These are phyloP conservation scores for Exophiala sp. DNA, from an alignment of 2,329 filamentous ascomycete species.

Conservation along the genomic window DNA sequence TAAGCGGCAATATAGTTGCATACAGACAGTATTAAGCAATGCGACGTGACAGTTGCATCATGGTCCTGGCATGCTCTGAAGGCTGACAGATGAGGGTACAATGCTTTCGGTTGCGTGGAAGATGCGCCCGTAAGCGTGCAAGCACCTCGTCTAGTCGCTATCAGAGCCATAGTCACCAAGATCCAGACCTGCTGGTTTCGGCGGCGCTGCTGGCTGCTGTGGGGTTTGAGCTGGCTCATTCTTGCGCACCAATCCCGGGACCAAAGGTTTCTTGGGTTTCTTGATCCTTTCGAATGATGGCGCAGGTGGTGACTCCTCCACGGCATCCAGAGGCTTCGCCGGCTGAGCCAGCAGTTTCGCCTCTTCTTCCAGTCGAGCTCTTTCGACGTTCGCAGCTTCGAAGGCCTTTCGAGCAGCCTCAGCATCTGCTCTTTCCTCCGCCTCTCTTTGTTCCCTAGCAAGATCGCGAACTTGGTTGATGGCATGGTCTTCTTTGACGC, in stretches of 20 bases:
- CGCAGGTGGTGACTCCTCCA: slow-evolving; percentile 38
- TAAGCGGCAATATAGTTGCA: not conserved
- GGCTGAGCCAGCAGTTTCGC: slow-evolving; percentile 39
- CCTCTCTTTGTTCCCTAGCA: slow-evolving; percentile 53
- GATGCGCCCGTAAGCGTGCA: not conserved
- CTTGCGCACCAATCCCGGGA: slow-evolving; percentile 75
- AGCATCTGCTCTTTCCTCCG: slow-evolving; percentile 73
- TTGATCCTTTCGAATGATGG: slow-evolving; percentile 67
- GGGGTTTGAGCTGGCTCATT: slow-evolving; percentile 6
- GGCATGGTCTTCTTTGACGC: slow-evolving; percentile 53
- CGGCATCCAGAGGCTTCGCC: slow-evolving; percentile 28
- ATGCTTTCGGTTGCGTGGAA: not conserved
- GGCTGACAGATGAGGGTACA: not conserved
- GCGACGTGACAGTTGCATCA: slow-evolving; percentile 7
- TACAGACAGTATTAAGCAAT: not conserved
- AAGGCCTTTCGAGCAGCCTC: slow-evolving; percentile 77
- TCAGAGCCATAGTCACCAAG: slow-evolving; percentile 28
- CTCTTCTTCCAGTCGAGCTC: slow-evolving; percentile 49
- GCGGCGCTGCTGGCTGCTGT: slow-evolving; percentile 1
- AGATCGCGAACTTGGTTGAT: slow-evolving; percentile 53
- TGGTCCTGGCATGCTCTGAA: not conserved
- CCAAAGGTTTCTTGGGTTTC: slow-evolving; percentile 82
- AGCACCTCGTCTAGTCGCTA: slow-evolving; percentile 15
- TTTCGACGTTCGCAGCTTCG: slow-evolving; percentile 53
- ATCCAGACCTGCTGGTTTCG: slow-evolving; percentile 16